A percentile compares a stretch with the other conserved stretches of the same genome.
Conservation (phyloP, 352 stramenopile species). For the Pythium folliculosum region DNA sequence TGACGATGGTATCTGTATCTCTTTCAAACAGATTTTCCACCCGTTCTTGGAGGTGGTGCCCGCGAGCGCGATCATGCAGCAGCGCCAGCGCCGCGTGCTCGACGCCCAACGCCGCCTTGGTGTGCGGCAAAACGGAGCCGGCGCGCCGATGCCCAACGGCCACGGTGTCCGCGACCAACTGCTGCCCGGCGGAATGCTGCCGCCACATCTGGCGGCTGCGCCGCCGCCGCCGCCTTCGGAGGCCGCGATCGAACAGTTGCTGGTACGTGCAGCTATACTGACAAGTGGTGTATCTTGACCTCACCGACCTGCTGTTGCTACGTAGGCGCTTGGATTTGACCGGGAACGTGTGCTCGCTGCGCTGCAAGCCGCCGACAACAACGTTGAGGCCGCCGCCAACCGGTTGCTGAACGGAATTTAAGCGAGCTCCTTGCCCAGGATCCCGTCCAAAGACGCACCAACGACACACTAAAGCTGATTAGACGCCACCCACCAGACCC, state of each 20-base stretch:
- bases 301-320: slow-evolving; percentile 10
- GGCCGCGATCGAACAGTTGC: slow-evolving; percentile 78
- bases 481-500: not conserved
- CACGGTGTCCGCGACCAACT: slow-evolving; percentile 85
- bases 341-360: slow-evolving; percentile 68
- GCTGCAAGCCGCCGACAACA: slow-evolving; percentile 78
- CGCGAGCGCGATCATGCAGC: slow-evolving; percentile 54
- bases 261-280: slow-evolving; percentile 37
- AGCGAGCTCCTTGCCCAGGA: not conserved
- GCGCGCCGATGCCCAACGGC: slow-evolving; percentile 26
- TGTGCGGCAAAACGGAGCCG: slow-evolving; percentile 31
- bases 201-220: slow-evolving; percentile 58
- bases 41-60: slow-evolving; percentile 84
- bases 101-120: slow-evolving; percentile 74
- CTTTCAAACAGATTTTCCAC: slow-evolving; percentile 44
- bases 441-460: not conserved
- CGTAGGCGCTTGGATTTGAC: slow-evolving; percentile 65
- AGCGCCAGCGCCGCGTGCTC: slow-evolving; percentile 70
- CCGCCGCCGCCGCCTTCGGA: slow-evolving; percentile 64
- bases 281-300: slow-evolving; percentile 1
- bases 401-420: slow-evolving; percentile 75
- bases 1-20: not conserved
- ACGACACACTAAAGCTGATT: not conserved
- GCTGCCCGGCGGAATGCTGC: slow-evolving; percentile 60
- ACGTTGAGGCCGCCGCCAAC: slow-evolving; percentile 87